A percentile compares a stretch with the other conserved stretches of the same genome.
Evolutionary conservation across 495 filamentous ascomycete genomes (phyloP).

Genomic region (Penicillium cosmopolitanum): DNA sequence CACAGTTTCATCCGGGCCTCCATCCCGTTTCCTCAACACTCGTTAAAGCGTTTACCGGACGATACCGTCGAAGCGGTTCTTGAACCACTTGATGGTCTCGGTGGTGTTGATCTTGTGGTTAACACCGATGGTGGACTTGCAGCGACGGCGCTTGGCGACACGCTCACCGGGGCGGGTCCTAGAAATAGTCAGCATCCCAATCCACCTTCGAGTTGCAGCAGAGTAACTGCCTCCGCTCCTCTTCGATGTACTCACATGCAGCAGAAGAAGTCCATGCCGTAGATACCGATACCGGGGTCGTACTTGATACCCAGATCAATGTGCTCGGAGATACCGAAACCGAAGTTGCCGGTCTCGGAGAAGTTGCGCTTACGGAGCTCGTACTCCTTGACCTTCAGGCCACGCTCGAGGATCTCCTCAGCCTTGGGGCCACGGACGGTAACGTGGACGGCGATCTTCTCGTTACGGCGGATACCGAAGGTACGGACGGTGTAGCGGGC

Average conservation of each 20-base stretch:
- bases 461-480: conserved; percentile 99
- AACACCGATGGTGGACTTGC: conserved; percentile 81
- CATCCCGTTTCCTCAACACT: conserved; percentile 28
- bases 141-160: conserved; percentile 90
- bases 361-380: conserved; percentile 99
- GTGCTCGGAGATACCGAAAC: conserved; percentile 99
- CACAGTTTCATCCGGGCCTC: conserved; percentile 31
- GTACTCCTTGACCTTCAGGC: conserved; percentile 99
- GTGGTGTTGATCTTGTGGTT: conserved; percentile 87
- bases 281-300: conserved; percentile 98
- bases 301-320: conserved; percentile 99
- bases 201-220: neutral
- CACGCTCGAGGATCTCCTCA: conserved; percentile 99
- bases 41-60: conserved; percentile 69
- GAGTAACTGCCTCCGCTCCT: conserved; percentile 10
- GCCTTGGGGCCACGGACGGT: conserved; percentile 99
- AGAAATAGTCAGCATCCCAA: conserved; percentile 24
- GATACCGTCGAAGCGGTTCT: conserved; percentile 98
- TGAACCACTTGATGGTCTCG: conserved; percentile 99
- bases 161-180: conserved; percentile 96
- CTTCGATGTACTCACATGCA: conserved; percentile 75
- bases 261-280: conserved; percentile 99
- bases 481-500: conserved; percentile 99
- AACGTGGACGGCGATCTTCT: conserved; percentile 99
- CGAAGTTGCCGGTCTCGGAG: conserved; percentile 99